phyloP scores from a whole-genome alignment of 2,329 filamentous ascomycete species.

The Plenodomus biglobosus region DNA sequence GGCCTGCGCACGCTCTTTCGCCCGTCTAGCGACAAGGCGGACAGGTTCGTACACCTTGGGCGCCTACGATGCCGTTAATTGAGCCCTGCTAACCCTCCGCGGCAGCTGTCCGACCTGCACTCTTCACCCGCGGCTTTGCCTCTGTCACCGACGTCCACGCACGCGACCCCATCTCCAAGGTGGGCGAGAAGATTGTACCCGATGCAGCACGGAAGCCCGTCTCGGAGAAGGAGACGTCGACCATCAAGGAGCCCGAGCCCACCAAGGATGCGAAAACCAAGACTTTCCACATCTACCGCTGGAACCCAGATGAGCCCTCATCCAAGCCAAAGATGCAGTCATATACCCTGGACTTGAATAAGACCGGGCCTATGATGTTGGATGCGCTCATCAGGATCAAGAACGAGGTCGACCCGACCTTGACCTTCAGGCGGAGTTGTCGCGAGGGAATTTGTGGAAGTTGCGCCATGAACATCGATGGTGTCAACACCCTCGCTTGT shows the following conservation, averaged over 20 bases:
- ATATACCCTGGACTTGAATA: slow-evolving; percentile 95
- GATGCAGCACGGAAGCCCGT: slow-evolving; percentile 33
- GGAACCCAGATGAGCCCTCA: slow-evolving; percentile 90
- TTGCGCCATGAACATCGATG: slow-evolving; percentile 99
- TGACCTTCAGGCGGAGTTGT: slow-evolving; percentile 95
- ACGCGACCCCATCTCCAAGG: slow-evolving; percentile 39
- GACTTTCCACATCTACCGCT: slow-evolving; percentile 98
- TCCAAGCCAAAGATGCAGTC: slow-evolving; percentile 95
- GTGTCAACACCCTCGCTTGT: slow-evolving; percentile 95
- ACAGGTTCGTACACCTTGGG: slow-evolving; percentile 31
- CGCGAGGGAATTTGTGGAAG: slow-evolving; percentile 98
- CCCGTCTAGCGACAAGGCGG: slow-evolving; percentile 43
- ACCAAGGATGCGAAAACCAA: slow-evolving; percentile 68
- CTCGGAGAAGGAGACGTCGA: slow-evolving; percentile 59
- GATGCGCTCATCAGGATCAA: slow-evolving; percentile 97
- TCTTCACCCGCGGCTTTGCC: slow-evolving; percentile 44
- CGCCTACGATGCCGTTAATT: slow-evolving; percentile 16
- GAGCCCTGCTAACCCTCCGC: slow-evolving; percentile 27
- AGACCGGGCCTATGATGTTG: slow-evolving; percentile 98
- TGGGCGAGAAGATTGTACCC: slow-evolving; percentile 31
- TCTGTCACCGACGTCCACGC: slow-evolving; percentile 39
- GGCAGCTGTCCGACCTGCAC: slow-evolving; percentile 40
- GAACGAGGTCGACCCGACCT: slow-evolving; percentile 95
- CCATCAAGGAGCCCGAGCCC: slow-evolving; percentile 62
- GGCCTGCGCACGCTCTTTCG: slow-evolving; percentile 43